Conservation (phyloP, 148 eudicot genomes). For the Dysphania ambrosioides region DNA sequence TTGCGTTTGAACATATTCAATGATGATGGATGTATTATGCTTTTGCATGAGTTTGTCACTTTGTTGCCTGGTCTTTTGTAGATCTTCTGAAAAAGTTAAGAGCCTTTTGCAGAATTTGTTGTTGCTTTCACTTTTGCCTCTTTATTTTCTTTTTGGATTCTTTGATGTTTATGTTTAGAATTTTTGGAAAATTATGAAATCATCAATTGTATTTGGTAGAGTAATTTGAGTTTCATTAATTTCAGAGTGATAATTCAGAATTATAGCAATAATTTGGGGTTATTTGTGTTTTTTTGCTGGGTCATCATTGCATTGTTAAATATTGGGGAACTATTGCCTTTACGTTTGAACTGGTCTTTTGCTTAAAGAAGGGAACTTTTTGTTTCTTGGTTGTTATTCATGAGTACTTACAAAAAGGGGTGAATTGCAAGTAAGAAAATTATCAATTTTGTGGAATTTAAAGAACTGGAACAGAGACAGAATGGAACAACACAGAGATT, state of each 20-base stretch:
- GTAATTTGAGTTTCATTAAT: not conserved
- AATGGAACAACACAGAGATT: too few relatives aligned
- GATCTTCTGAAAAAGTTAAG: slow-evolving; percentile 14
- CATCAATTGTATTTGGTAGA: not conserved
- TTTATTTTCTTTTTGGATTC: not conserved
- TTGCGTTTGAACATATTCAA: not conserved
- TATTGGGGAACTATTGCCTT: not conserved
- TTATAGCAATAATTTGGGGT: not conserved
- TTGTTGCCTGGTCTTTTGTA: not conserved
- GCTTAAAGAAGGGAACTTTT: not conserved
- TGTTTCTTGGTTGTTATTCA: not conserved
- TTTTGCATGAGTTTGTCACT: not conserved
- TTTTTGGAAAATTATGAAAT: not conserved
- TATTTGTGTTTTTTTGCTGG: not conserved
- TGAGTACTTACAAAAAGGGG: too few relatives aligned
- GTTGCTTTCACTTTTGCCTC: not conserved
- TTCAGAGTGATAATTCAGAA: not conserved
- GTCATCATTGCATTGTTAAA: not conserved
- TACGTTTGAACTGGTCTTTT: slow-evolving; percentile 6
- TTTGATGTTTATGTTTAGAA: not conserved
- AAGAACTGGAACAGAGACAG: too few relatives aligned
- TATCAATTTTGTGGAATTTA: too few relatives aligned
- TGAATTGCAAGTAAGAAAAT: too few relatives aligned
- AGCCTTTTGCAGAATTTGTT: slow-evolving; percentile 16
- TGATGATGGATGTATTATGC: not conserved